phyloP scores from a whole-genome alignment of 2,329 filamentous ascomycete genomes.

The Arachnomyces sp. region DNA sequence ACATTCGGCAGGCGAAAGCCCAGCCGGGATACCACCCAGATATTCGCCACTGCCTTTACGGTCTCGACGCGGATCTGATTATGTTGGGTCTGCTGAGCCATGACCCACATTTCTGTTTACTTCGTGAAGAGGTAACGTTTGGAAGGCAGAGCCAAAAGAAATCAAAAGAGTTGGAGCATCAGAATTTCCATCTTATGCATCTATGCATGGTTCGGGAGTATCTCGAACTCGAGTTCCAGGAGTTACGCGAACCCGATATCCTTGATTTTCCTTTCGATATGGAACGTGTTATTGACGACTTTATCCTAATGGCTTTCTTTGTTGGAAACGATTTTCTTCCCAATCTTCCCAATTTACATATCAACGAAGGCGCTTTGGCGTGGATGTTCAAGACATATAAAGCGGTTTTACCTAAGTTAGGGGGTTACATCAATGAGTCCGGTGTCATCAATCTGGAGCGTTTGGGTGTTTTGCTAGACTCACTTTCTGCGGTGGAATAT shows the following conservation, averaged over 20 bases:
- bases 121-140: slow-evolving; percentile 97
- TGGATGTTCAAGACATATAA: slow-evolving; percentile 99
- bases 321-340: slow-evolving; percentile 98
- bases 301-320: slow-evolving; percentile 99
- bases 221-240: slow-evolving; percentile 91
- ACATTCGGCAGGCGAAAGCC: slow-evolving; percentile 94
- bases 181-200: slow-evolving; percentile 97
- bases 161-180: slow-evolving; percentile 93
- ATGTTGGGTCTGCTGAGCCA: slow-evolving; percentile 97
- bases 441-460: slow-evolving; percentile 84
- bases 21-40: slow-evolving; percentile 90
- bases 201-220: slow-evolving; percentile 97
- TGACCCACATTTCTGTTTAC: slow-evolving; percentile 93
- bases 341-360: slow-evolving; percentile 90
- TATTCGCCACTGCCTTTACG: slow-evolving; percentile 92
- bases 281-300: slow-evolving; percentile 96
- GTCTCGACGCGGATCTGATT: slow-evolving; percentile 93
- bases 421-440: slow-evolving; percentile 93
- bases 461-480: slow-evolving; percentile 67
- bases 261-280: slow-evolving; percentile 79
- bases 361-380: slow-evolving; percentile 93
- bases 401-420: slow-evolving; percentile 71
- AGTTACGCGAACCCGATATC: slow-evolving; percentile 64
- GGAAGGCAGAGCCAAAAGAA: slow-evolving; percentile 79
- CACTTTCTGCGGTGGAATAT: slow-evolving; percentile 80